phyloP scores from a whole-genome alignment of 2,329 filamentous ascomycete genomes.

The Huntiella decipiens region DNA sequence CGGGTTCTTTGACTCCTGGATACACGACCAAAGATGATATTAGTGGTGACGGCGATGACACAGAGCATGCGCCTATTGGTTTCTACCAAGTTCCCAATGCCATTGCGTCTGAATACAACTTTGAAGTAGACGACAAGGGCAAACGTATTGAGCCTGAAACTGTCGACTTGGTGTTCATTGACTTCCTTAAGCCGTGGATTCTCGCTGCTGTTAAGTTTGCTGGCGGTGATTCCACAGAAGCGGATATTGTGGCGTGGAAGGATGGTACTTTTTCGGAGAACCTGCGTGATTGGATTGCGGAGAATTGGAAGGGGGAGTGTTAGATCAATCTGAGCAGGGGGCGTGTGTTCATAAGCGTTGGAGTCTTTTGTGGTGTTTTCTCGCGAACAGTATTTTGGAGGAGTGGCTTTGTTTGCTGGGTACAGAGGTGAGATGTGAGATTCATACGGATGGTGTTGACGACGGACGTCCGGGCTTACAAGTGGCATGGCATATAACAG shows the following conservation, averaged over 20 bases:
- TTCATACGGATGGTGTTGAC: no score
- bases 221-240: constrained; percentile 24
- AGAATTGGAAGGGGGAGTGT: constrained; percentile 36
- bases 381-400: not conserved
- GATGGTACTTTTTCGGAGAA: constrained; percentile 36
- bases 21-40: constrained; percentile 83
- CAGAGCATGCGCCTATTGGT: constrained; percentile 53
- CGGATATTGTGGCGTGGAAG: constrained; percentile 32
- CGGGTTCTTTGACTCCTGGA: constrained; percentile 34
- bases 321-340: constrained; percentile 13
- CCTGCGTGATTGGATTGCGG: constrained; percentile 36
- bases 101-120: constrained; percentile 40
- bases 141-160: constrained; percentile 35
- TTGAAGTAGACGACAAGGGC: constrained; percentile 17
- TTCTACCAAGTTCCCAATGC: constrained; percentile 71
- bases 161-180: constrained; percentile 79
- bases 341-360: not conserved
- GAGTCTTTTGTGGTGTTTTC: not conserved
- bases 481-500: no score
- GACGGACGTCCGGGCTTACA: no score
- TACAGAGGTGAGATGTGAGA: no score
- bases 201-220: constrained; percentile 49
- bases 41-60: constrained; percentile 75
- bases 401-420: no score
- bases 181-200: constrained; percentile 75